These are phyloP conservation scores for Podospora fimiseda DNA, from an alignment of 495 filamentous ascomycete species.

Conservation along the genomic window DNA sequence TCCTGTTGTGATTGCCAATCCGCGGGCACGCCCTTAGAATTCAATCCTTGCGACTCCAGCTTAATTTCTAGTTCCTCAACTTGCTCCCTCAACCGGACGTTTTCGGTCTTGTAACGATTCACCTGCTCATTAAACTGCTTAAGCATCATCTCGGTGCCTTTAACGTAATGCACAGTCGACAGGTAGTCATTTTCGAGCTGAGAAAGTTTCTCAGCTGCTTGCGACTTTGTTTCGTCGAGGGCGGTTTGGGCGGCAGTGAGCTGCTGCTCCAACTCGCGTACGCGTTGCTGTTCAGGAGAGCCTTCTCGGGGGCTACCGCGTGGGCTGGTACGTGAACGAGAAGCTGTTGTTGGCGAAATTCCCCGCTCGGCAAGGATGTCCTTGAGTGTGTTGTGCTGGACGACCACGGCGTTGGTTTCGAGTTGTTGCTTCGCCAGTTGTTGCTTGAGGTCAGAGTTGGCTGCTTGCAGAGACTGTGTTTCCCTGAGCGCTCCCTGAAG, in stretches of 20 bases:
- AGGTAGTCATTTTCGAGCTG: conserved; percentile 95
- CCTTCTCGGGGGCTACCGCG: conserved; percentile 60
- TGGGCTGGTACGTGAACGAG: conserved; percentile 35
- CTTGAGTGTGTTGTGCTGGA: conserved; percentile 90
- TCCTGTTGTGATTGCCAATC: conserved; percentile 78
- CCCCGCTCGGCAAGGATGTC: conserved; percentile 86
- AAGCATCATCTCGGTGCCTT: conserved; percentile 97
- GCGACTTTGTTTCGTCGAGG: conserved; percentile 74
- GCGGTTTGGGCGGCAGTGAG: conserved; percentile 69
- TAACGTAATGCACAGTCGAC: conserved; percentile 99
- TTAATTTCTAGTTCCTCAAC: conserved; percentile 55
- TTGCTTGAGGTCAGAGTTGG: conserved; percentile 71
- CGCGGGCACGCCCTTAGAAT: conserved; percentile 35
- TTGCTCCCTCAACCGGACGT: conserved; percentile 74
- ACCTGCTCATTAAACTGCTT: conserved; percentile 98
- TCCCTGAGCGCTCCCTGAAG: conserved; percentile 79
- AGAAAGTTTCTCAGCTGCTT: conserved; percentile 80
- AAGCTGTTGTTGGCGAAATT: conserved; percentile 56
- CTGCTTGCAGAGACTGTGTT: conserved; percentile 63
- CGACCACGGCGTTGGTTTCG: conserved; percentile 78
- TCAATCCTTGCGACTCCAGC: conserved; percentile 30
- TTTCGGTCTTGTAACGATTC: conserved; percentile 77
- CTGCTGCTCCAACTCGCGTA: conserved; percentile 85
- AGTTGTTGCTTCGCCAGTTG: conserved; percentile 76
- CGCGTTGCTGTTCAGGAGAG: conserved; percentile 73